Evolutionary conservation across 306 rosid species (phyloP), one percentile per base, ranked within the genome.

Genomic region (Trichosanthes cucumerina): DNA sequence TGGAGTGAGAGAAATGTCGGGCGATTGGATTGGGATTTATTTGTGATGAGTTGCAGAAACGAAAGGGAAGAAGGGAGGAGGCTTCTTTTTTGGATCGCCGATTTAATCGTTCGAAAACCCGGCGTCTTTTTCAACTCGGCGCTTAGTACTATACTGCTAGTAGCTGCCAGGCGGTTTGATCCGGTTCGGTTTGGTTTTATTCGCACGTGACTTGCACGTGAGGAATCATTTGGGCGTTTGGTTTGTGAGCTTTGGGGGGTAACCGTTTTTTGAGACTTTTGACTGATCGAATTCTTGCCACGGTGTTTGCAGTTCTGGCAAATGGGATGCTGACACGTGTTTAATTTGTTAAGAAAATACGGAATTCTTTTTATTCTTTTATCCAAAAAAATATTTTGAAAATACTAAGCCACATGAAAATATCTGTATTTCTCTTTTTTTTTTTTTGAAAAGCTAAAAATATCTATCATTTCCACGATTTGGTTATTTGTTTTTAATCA

Each of bases 1-100:
- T 23, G 33, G 62, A 44, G 46, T 33, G 77, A 46, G 16, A 28
- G 31, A 49, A 54, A 74, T 26, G 59, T 75, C 31, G 31, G 34
- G 68, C 79, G 65, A 2, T n/a, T 15, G 78, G 24, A 24, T 49
- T 74, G 62, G 53, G 68, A 76, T 76, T 76, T 76, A 76, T 76
- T 56, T 38, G 79, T 2, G 72, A 36, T 3, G 47, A 65, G 21
- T 65, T 18, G n/a, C 26, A 36, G 26, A 65, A 28, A n/a, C 14
- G 18, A 5, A 63, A 2, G 7, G 49, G 49, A 66, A 66, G 50
- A 23, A 5, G 21, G 21, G 19, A 39, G 24, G 74, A 66, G 18
- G 19, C 50, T 66, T 66, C 74, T 39, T 0, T 1, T 19, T 66
- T 66, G 16, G 13, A 70, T 70, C 53, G 76, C 76, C 76, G 76